A percentile compares a stretch with the other conserved stretches of the same genome.
Conservation (phyloP, 1,284 basidiomycete species). For the Cutaneotrichosporon sp. region DNA sequence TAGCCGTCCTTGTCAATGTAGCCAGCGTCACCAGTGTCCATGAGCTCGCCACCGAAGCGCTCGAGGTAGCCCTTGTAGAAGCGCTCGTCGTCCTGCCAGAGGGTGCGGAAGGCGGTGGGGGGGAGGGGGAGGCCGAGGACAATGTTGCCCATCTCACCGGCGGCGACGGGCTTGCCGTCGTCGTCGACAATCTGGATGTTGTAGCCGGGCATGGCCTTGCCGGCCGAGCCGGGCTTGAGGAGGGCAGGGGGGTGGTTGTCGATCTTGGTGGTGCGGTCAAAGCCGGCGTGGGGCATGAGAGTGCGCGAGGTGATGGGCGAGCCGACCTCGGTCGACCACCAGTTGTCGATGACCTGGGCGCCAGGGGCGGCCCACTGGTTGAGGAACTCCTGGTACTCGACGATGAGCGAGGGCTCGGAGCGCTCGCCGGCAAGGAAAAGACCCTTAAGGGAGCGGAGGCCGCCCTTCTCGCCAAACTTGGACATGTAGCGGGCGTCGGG, state of each 20-base stretch:
- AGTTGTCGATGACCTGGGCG: constrained; percentile 77
- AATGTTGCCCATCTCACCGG: constrained; percentile 27
- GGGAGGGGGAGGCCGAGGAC: constrained; percentile 83
- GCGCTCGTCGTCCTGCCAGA: constrained; percentile 76
- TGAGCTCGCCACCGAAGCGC: constrained; percentile 38
- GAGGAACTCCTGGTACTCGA: constrained; percentile 26
- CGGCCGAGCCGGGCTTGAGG: constrained; percentile 25
- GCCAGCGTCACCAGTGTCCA: constrained; percentile 94
- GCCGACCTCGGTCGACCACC: constrained; percentile 94
- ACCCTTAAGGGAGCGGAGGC: constrained; percentile 21
- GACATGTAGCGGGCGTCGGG: constrained; percentile 20
- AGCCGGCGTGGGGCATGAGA: constrained; percentile 64
- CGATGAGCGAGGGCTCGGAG: constrained; percentile 27
- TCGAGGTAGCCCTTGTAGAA: constrained; percentile 90
- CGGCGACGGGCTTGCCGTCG: constrained; percentile 21
- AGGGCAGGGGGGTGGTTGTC: constrained; percentile 15
- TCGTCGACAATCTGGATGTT: constrained; percentile 29
- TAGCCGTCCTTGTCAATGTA: constrained; percentile 90
- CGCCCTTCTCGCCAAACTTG: constrained; percentile 17
- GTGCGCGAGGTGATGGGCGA: constrained; percentile 54
- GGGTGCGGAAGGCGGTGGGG: constrained; percentile 66
- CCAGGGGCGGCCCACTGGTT: constrained; percentile 22
- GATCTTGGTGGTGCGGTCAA: constrained; percentile 56
- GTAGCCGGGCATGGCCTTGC: constrained; percentile 29
- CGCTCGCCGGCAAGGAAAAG: constrained; percentile 30